A percentile compares a stretch with the other conserved stretches of the same genome.
Conservation (phyloP, 148 eudicot species). For the Rhododendron mucronatum region DNA sequence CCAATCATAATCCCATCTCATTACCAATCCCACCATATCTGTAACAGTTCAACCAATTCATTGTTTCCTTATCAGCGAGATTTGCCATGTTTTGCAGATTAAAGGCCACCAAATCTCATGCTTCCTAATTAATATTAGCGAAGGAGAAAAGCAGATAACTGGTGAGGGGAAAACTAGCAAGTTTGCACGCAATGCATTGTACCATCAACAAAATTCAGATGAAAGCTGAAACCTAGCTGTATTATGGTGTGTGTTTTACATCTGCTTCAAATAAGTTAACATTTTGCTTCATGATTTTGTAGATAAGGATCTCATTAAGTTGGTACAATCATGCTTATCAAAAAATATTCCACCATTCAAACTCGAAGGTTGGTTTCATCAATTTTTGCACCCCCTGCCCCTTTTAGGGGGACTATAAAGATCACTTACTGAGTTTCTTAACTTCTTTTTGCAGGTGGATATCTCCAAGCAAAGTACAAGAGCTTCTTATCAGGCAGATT, state of each 20-base stretch:
- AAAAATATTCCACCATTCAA: constrained; percentile 11
- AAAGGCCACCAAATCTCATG: constrained; percentile 18
- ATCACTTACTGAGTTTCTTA: background rate
- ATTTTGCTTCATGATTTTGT: background rate
- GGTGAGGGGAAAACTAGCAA: constrained; percentile 13
- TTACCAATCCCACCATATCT: background rate
- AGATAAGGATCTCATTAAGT: constrained; percentile 16
- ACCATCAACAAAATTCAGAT: background rate
- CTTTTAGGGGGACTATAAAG: background rate
- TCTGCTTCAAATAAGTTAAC: constrained; percentile 4
- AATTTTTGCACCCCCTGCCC: background rate
- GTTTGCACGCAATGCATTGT: background rate
- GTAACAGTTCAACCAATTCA: background rate
- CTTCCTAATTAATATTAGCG: constrained; percentile 17
- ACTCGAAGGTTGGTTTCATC: constrained; percentile 11
- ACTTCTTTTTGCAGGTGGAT: constrained; percentile 23
- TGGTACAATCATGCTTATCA: constrained; percentile 17
- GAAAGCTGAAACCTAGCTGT: background rate
- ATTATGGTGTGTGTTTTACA: background rate
- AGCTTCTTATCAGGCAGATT: constrained; percentile 16
- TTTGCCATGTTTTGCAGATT: constrained; percentile 14
- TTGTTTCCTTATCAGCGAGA: background rate
- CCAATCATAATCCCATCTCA: no score
- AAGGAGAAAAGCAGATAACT: constrained; percentile 14
- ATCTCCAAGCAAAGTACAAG: constrained; percentile 18